phyloP scores from a whole-genome alignment of 192 early-diverging fungal species.

The Ambispora gerdemannii region DNA sequence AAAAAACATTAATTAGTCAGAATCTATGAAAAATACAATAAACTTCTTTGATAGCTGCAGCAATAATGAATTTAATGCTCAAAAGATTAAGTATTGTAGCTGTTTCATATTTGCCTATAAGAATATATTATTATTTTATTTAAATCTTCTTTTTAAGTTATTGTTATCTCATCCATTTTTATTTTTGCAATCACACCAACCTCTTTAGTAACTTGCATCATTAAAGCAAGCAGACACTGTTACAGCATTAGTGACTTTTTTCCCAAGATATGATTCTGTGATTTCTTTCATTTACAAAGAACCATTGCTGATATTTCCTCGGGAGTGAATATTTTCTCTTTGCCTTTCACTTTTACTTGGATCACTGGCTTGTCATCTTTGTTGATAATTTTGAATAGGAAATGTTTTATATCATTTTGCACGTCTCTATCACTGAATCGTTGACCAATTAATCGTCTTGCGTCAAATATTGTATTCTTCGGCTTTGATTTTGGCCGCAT shows the following conservation, averaged over 20 bases:
- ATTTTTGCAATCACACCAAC: constrained; percentile 83
- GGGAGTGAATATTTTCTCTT: constrained; percentile 74
- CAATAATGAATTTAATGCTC: too few relatives aligned
- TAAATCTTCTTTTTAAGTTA: too few relatives aligned
- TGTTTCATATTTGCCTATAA: too few relatives aligned
- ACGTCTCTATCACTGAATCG: constrained; percentile 81
- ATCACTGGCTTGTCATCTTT: constrained; percentile 69
- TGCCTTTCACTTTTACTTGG: constrained; percentile 82
- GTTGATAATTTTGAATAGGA: constrained; percentile 78
- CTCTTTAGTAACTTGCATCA: constrained; percentile 87
- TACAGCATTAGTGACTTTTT: constrained; percentile 85
- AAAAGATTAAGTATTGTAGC: too few relatives aligned
- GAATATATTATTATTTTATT: too few relatives aligned
- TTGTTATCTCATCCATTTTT: too few relatives aligned
- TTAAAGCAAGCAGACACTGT: constrained; percentile 96
- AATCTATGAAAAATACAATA: too few relatives aligned
- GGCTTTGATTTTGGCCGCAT: too few relatives aligned
- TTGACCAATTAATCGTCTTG: constrained; percentile 87
- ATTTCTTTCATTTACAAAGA: constrained; percentile 85
- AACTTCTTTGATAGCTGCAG: too few relatives aligned
- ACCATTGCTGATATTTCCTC: constrained; percentile 98
- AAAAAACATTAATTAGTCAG: too few relatives aligned
- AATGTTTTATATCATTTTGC: constrained; percentile 80
- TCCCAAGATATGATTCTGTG: constrained; percentile 75
- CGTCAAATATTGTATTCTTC: constrained; percentile 88